phyloP scores from a whole-genome alignment of 106 monocot genomes.

The Dioscorea alata region DNA sequence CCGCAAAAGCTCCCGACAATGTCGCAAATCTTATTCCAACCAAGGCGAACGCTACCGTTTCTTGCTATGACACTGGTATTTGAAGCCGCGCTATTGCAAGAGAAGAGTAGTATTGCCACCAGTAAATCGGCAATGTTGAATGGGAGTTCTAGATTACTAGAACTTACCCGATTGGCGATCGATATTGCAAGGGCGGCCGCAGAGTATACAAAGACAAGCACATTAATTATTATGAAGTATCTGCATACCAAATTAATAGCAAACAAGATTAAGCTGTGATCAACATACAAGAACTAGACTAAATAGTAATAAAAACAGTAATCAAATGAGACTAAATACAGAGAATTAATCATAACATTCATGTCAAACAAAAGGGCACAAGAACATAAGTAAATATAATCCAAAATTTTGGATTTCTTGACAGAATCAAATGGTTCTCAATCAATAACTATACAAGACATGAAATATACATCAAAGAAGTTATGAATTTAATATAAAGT shows the following conservation, averaged over 20 bases:
- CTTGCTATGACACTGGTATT: conserved; percentile 7
- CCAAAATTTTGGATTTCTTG: no score
- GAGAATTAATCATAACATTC: background rate
- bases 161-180: background rate
- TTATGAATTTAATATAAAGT: no score
- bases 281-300: no score
- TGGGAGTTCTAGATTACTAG: background rate
- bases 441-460: no score
- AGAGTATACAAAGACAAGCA: conserved; percentile 19
- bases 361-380: no score
- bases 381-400: no score
- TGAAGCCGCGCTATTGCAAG: conserved; percentile 12
- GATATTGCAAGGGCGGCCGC: conserved; percentile 14
- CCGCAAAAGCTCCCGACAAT: conserved; percentile 9
- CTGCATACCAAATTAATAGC: conserved; percentile 10
- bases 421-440: no score
- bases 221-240: conserved; percentile 31
- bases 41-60: conserved; percentile 8
- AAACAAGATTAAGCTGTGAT: no score
- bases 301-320: no score
- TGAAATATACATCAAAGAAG: no score
- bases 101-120: conserved; percentile 15
- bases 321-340: background rate
- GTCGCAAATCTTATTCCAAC: conserved; percentile 18
- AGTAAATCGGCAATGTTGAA: conserved; percentile 13